phyloP scores from a whole-genome alignment of 2,329 filamentous ascomycete genomes.

The Ophiostoma piceae region DNA sequence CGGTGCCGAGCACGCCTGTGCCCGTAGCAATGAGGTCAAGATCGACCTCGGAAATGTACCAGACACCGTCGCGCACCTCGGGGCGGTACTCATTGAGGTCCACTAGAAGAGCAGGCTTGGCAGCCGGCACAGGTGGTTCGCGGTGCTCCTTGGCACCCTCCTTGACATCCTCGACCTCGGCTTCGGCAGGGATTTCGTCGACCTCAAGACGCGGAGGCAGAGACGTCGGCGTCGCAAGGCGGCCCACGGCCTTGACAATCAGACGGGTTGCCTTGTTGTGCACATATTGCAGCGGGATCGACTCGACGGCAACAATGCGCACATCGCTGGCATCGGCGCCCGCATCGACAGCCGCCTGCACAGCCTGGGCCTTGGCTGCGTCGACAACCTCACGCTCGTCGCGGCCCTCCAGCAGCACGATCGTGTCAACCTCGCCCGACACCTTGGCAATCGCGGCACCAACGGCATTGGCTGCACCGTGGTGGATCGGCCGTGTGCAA shows the following conservation, averaged over 20 bases:
- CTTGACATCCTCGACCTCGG: background rate
- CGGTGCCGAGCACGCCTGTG: constrained; percentile 5
- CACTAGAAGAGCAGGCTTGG: constrained; percentile 1
- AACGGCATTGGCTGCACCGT: constrained; percentile 7
- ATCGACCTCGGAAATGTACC: constrained; percentile 13
- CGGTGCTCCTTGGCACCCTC: constrained; percentile 8
- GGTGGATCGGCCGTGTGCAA: constrained; percentile 9
- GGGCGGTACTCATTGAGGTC: constrained; percentile 10
- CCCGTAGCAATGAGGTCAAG: constrained; percentile 6
- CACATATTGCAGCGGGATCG: constrained; percentile 5
- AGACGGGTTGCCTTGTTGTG: constrained; percentile 5
- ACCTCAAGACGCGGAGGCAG: background rate
- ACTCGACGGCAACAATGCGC: constrained; percentile 6
- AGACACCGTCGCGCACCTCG: background rate
- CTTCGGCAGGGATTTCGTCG: background rate
- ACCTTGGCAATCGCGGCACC: constrained; percentile 5
- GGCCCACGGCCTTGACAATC: background rate
- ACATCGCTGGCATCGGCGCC: background rate
- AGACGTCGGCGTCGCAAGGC: background rate
- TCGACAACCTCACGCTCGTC: background rate
- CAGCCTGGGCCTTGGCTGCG: constrained; percentile 1
- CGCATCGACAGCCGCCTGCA: background rate
- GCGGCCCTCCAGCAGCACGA: background rate
- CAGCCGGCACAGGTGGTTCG: background rate
- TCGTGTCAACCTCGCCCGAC: background rate